A percentile compares a stretch with the other conserved stretches of the same genome.
These are phyloP conservation scores for Lactarius akahatsu DNA, from an alignment of 768 basidiomycete genomes.

Conservation along the genomic window DNA sequence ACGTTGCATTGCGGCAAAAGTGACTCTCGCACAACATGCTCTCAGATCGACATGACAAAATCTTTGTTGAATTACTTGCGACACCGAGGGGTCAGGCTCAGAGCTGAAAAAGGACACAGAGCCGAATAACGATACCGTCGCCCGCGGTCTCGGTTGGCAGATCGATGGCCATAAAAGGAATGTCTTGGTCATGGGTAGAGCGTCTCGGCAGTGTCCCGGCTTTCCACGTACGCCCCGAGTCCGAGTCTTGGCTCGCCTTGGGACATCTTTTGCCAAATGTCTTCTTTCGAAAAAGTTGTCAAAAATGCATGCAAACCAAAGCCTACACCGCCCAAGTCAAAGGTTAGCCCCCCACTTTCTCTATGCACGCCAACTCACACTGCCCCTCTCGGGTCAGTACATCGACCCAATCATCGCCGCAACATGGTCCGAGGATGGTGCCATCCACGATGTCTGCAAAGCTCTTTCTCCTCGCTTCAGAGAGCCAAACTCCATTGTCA, in stretches of 20 bases:
- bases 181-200: slow-evolving; percentile 33
- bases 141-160: no score
- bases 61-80: no score
- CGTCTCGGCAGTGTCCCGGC: neutral
- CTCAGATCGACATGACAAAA: no score
- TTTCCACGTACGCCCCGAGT: slow-evolving; percentile 34
- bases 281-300: slow-evolving; percentile 87
- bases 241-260: neutral
- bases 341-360: slow-evolving; percentile 49
- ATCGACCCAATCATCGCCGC: slow-evolving; percentile 94
- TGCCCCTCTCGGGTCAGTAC: slow-evolving; percentile 55
- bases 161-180: neutral
- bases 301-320: slow-evolving; percentile 98
- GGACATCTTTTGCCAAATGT: slow-evolving; percentile 42
- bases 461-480: slow-evolving; percentile 80
- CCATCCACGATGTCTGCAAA: slow-evolving; percentile 89
- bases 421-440: slow-evolving; percentile 95
- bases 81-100: no score
- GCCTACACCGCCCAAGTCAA: slow-evolving; percentile 91
- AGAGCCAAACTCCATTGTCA: slow-evolving; percentile 88
- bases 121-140: no score
- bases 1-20: no score
- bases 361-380: neutral
- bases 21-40: no score
- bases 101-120: no score